Conservation (phyloP, 768 basidiomycete species). For the Pleurotus tuoliensis region DNA sequence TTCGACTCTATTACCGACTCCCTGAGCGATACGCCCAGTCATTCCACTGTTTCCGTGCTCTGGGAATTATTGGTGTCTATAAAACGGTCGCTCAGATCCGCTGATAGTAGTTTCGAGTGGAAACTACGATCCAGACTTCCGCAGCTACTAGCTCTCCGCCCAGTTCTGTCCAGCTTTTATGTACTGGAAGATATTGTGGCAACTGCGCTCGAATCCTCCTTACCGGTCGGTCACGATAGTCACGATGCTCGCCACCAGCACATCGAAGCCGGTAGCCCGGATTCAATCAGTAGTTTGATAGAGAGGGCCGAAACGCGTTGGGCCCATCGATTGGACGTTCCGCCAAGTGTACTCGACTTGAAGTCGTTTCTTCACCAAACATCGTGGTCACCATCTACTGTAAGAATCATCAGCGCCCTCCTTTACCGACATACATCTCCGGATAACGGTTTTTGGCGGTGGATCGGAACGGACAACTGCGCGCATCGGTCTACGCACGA, state of each 20-base stretch:
- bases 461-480: slow-evolving; percentile 34
- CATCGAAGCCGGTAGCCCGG: slow-evolving; percentile 4
- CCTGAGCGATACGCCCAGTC: slow-evolving; percentile 6
- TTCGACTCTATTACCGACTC: slow-evolving; percentile 33
- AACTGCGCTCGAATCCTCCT: slow-evolving; percentile 30
- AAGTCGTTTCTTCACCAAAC: slow-evolving; percentile 36
- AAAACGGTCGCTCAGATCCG: slow-evolving; percentile 8
- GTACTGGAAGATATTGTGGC: slow-evolving; percentile 49
- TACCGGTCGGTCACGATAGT: slow-evolving; percentile 35
- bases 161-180: slow-evolving; percentile 27
- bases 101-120: slow-evolving; percentile 16
- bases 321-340: slow-evolving; percentile 20
- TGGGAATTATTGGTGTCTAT: slow-evolving; percentile 35
- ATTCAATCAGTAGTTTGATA: slow-evolving; percentile 17
- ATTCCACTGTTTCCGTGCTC: slow-evolving; percentile 20
- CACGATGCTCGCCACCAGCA: slow-evolving; percentile 5
- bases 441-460: slow-evolving; percentile 25
- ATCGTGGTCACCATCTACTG: slow-evolving; percentile 40
- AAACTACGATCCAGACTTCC: slow-evolving; percentile 28
- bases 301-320: slow-evolving; percentile 27
- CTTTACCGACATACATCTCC: slow-evolving; percentile 36
- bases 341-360: slow-evolving; percentile 21
- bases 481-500: slow-evolving; percentile 19
- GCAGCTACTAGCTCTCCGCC: slow-evolving; percentile 34
- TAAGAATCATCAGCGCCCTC: slow-evolving; percentile 37